phyloP scores from a whole-genome alignment of 2,329 filamentous ascomycete species.

The Cladosporium sp. region DNA sequence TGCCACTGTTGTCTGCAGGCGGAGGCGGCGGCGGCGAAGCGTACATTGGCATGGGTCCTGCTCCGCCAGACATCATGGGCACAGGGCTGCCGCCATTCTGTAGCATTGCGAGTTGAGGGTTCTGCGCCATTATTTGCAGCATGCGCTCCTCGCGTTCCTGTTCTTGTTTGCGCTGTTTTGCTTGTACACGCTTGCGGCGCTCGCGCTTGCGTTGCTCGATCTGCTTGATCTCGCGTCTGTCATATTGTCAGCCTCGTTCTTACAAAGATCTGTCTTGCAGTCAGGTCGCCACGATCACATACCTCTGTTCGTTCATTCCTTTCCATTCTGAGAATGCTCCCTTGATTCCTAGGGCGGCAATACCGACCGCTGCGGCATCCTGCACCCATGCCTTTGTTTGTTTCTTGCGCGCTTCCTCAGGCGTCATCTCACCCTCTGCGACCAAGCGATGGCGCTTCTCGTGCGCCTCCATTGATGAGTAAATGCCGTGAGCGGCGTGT shows the following conservation, averaged over 20 bases:
- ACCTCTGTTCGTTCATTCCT: conserved; percentile 63
- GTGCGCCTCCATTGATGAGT: conserved; percentile 63
- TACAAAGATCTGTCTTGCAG: no score
- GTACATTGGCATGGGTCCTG: conserved; percentile 2
- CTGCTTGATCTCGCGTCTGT: conserved; percentile 48
- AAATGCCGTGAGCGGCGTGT: conserved; percentile 66
- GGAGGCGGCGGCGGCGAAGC: conserved; percentile 16
- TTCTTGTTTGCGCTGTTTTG: conserved; percentile 47
- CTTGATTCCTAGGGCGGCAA: conserved; percentile 68
- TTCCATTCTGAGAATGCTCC: conserved; percentile 67
- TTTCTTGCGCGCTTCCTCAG: conserved; percentile 62
- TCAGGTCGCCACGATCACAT: conserved; percentile 37
- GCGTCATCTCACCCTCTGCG: conserved; percentile 62
- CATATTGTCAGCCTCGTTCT: conserved; percentile 23
- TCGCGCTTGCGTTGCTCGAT: conserved; percentile 49
- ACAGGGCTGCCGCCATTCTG: conserved; percentile 24
- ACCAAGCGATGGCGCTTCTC: conserved; percentile 61
- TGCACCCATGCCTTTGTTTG: conserved; percentile 64
- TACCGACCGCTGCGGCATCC: conserved; percentile 65
- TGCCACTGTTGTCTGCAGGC: conserved; percentile 35
- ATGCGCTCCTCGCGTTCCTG: conserved; percentile 41
- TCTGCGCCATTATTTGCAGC: conserved; percentile 35
- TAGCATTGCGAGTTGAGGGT: conserved; percentile 32
- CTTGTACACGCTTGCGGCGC: conserved; percentile 44
- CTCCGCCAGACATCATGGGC: conserved; percentile 19